Evolutionary conservation across 495 filamentous ascomycete genomes (phyloP).

Genomic region (Recurvomyces mirabilis): DNA sequence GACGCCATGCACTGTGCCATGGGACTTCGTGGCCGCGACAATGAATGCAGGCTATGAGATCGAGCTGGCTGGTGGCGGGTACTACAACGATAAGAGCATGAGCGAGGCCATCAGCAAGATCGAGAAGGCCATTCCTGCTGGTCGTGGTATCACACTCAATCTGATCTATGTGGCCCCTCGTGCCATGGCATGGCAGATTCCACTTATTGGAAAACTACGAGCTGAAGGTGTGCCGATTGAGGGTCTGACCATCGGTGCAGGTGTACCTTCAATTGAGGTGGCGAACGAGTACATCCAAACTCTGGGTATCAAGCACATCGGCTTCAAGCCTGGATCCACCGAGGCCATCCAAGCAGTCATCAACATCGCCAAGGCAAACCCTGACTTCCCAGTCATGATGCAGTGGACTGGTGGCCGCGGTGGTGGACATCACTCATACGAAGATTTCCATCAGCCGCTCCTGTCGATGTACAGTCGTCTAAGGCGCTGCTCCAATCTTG

Average conservation of each 20-base stretch:
- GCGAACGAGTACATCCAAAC: conserved; percentile 90
- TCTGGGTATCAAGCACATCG: conserved; percentile 86
- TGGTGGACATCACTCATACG: conserved; percentile 88
- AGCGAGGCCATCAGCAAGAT: conserved; percentile 83
- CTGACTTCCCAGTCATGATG: conserved; percentile 75
- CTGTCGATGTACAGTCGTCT: conserved; percentile 84
- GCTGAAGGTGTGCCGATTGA: conserved; percentile 87
- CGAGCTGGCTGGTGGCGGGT: conserved; percentile 83
- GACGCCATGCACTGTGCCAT: conserved; percentile 87
- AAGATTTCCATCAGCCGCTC: conserved; percentile 90
- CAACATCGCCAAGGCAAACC: conserved; percentile 85
- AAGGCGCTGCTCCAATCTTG: conserved; percentile 69
- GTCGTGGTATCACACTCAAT: conserved; percentile 87
- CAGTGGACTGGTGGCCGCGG: conserved; percentile 95
- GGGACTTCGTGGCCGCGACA: conserved; percentile 90
- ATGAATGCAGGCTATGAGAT: conserved; percentile 95
- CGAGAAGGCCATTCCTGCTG: conserved; percentile 74
- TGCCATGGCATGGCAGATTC: conserved; percentile 97
- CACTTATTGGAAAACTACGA: conserved; percentile 71
- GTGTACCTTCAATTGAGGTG: conserved; percentile 87
- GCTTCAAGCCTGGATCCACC: conserved; percentile 86
- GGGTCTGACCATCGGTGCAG: conserved; percentile 86
- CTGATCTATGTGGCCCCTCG: conserved; percentile 94
- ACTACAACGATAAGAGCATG: conserved; percentile 85
- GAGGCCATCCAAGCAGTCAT: conserved; percentile 84